Conservation (phyloP, 2,329 filamentous ascomycete species). For the Aspergillus fumigatiaffinis region DNA sequence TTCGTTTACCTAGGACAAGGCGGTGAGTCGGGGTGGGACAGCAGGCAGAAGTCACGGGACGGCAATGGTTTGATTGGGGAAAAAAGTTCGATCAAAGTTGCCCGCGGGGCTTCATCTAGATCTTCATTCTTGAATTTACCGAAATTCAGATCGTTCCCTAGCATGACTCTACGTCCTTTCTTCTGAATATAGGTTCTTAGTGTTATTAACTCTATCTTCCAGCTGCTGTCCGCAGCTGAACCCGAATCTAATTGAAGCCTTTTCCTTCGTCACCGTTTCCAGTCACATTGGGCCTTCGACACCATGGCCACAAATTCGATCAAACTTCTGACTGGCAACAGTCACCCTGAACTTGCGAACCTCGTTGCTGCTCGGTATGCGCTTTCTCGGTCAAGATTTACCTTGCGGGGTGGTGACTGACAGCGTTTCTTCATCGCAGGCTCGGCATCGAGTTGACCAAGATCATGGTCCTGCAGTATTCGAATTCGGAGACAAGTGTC, state of each 20-base stretch:
- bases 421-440: slow-evolving; percentile 34
- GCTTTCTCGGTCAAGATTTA: slow-evolving; percentile 2
- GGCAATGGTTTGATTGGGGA: slow-evolving; percentile 13
- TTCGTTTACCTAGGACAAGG: slow-evolving; percentile 1
- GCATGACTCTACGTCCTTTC: not conserved
- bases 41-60: slow-evolving; percentile 8
- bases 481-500: slow-evolving; percentile 62
- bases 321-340: slow-evolving; percentile 71
- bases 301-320: slow-evolving; percentile 69
- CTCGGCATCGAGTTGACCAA: slow-evolving; percentile 65
- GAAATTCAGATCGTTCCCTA: not conserved
- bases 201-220: slow-evolving; percentile 2
- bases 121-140: slow-evolving; percentile 1
- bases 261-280: slow-evolving; percentile 1
- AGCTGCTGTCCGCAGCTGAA: not conserved
- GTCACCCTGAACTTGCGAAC: slow-evolving; percentile 67
- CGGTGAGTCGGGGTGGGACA: slow-evolving; percentile 9
- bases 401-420: slow-evolving; percentile 2
- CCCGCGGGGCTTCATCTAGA: slow-evolving; percentile 7
- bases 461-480: slow-evolving; percentile 65
- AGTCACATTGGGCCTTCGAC: slow-evolving; percentile 3
- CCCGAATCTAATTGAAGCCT: not conserved
- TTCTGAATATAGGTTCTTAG: not conserved
- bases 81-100: slow-evolving; percentile 8
- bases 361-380: slow-evolving; percentile 63